Evolutionary conservation across 352 stramenopile genomes (phyloP).

Genomic region (Globisporangium recalcitrans): DNA sequence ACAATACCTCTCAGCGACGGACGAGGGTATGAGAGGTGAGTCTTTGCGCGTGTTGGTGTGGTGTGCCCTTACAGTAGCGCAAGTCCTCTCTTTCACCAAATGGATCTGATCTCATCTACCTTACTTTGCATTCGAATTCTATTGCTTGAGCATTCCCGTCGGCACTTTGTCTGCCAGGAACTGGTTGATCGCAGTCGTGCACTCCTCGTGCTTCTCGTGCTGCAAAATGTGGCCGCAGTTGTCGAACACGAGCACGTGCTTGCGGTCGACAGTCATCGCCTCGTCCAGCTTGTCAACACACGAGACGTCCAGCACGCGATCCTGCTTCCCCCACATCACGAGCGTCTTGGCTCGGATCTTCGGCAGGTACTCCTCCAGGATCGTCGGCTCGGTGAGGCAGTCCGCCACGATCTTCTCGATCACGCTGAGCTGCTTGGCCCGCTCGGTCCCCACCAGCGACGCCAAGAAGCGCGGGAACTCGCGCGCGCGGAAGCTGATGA

Average conservation of each 20-base stretch:
- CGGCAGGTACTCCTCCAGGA: conserved; percentile 59
- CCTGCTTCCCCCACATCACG: conserved; percentile 70
- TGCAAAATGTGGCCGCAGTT: conserved; percentile 69
- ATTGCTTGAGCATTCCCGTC: background rate
- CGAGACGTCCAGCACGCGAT: conserved; percentile 64
- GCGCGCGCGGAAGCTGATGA: conserved; percentile 31
- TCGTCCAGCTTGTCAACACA: conserved; percentile 53
- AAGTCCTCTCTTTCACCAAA: no score
- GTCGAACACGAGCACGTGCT: conserved; percentile 46
- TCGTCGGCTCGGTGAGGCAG: conserved; percentile 42
- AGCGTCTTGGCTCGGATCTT: conserved; percentile 49
- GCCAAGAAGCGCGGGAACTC: conserved; percentile 35
- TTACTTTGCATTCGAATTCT: no score
- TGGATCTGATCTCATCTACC: background rate
- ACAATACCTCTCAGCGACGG: no score
- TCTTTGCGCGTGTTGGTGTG: no score
- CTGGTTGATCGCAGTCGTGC: conserved; percentile 56
- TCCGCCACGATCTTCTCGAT: conserved; percentile 59
- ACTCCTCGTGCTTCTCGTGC: conserved; percentile 54
- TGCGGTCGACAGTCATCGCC: conserved; percentile 31
- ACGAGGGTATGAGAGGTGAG: no score
- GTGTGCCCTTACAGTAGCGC: no score
- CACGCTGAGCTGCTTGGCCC: conserved; percentile 42
- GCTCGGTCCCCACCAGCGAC: conserved; percentile 30
- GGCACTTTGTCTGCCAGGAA: conserved; percentile 30